Percentiles rank a stretch among this genome's conserved stretches.
These are phyloP conservation scores for Yamadazyma membranifaciens DNA, from an alignment of 1,139 yeast species.

Conservation along the genomic window DNA sequence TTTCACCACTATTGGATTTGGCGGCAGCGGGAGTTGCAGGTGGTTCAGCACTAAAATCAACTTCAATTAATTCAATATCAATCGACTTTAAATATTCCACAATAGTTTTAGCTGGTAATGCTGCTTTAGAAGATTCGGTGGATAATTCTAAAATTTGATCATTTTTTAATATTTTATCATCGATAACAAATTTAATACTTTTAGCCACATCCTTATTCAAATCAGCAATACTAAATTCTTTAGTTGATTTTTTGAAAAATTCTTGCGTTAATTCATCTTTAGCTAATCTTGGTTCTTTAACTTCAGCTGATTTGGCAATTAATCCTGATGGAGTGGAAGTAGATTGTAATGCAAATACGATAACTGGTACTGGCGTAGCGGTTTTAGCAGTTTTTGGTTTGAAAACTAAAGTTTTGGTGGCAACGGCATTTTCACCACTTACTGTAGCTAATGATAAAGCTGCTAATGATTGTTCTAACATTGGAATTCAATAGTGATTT, in stretches of 20 bases:
- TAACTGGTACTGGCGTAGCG: conserved; percentile 77
- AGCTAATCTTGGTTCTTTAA: conserved; percentile 87
- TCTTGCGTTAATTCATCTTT: conserved; percentile 72
- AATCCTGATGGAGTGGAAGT: conserved; percentile 68
- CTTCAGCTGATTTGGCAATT: conserved; percentile 66
- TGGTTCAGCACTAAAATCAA: conserved; percentile 58
- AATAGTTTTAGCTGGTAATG: conserved; percentile 52
- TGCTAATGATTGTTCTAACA: conserved; percentile 60
- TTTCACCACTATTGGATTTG: conserved; percentile 19
- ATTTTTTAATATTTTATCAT: conserved; percentile 47
- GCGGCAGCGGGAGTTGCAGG: conserved; percentile 38
- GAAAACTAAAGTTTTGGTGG: conserved; percentile 77
- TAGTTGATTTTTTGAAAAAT: conserved; percentile 62
- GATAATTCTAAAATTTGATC: conserved; percentile 55
- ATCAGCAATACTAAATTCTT: conserved; percentile 65
- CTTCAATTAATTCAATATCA: conserved; percentile 52
- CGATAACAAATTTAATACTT: conserved; percentile 67
- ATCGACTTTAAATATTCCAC: conserved; percentile 54
- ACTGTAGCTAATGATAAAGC: conserved; percentile 53
- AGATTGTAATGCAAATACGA: conserved; percentile 71
- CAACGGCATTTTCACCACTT: conserved; percentile 37
- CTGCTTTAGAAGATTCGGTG: conserved; percentile 57
- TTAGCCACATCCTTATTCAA: conserved; percentile 54
- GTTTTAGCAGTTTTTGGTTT: conserved; percentile 90
- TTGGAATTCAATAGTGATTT: conserved; percentile 31